phyloP scores from a whole-genome alignment of 495 filamentous ascomycete genomes.

The Talaromyces adpressus region DNA sequence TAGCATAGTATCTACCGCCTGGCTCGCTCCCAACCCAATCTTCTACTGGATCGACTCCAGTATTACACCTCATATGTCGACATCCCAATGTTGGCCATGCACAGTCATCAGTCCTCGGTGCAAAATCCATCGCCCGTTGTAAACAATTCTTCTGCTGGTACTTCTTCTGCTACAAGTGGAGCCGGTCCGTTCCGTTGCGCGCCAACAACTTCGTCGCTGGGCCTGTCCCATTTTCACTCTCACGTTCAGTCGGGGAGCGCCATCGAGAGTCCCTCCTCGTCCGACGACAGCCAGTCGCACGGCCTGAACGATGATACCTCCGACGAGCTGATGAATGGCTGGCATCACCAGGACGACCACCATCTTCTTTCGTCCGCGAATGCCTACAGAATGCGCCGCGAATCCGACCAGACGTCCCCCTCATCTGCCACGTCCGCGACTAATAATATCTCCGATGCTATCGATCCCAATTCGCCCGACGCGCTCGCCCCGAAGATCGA shows the following conservation, averaged over 20 bases:
- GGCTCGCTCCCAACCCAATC: not conserved
- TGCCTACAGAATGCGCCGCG: conserved; percentile 14
- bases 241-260: conserved; percentile 13
- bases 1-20: not conserved
- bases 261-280: conserved; percentile 16
- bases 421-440: conserved; percentile 10
- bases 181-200: conserved; percentile 6
- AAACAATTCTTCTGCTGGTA: conserved; percentile 10
- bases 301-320: conserved; percentile 32
- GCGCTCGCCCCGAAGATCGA: conserved; percentile 35
- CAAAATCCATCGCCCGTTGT: conserved; percentile 7
- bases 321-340: conserved; percentile 27
- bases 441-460: conserved; percentile 8
- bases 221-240: conserved; percentile 11
- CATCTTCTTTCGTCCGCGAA: conserved; percentile 20
- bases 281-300: conserved; percentile 24
- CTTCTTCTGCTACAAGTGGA: not conserved
- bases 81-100: conserved; percentile 40
- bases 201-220: conserved; percentile 12
- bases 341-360: conserved; percentile 22
- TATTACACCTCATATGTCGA: conserved; percentile 10
- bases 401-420: conserved; percentile 4
- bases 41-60: conserved; percentile 3
- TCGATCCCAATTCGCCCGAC: conserved; percentile 12
- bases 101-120: conserved; percentile 17